Conservation (phyloP, 2,329 filamentous ascomycete genomes). For the Colletotrichum lini region DNA sequence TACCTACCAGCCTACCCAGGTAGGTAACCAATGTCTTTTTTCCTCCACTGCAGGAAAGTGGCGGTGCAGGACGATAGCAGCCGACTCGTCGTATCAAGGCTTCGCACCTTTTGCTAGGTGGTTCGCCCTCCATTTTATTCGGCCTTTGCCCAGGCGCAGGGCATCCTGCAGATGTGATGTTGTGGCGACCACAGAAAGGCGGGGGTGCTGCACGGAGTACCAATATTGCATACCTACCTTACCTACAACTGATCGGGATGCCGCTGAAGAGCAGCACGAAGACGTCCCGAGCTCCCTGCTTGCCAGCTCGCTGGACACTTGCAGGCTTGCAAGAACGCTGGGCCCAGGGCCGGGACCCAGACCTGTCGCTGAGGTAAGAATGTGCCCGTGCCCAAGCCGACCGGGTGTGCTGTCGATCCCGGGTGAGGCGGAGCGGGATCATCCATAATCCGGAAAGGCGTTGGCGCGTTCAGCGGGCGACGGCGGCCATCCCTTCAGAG, state of each 20-base stretch:
- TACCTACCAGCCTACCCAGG: too few species aligned
- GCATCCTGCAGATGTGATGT: conserved; percentile 11
- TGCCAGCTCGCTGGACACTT: conserved; percentile 1
- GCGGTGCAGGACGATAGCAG: conserved; percentile 17
- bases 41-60: conserved; percentile 1
- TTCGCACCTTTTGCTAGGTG: not conserved
- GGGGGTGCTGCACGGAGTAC: conserved; percentile 12
- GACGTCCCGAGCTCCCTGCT: not conserved
- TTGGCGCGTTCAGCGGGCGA: too few species aligned
- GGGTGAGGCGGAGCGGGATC: conserved; percentile 12
- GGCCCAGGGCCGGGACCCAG: not conserved
- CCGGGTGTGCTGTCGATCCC: not conserved
- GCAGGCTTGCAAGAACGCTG: conserved; percentile 19
- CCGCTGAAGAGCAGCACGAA: conserved; percentile 11
- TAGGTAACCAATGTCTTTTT: conserved; percentile 8
- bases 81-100: too few species aligned
- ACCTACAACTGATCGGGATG: not conserved
- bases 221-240: not conserved
- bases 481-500: too few species aligned
- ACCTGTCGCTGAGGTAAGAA: conserved; percentile 11
- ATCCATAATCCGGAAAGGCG: conserved; percentile 25
- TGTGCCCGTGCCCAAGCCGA: conserved; percentile 4
- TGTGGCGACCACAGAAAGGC: conserved; percentile 16
- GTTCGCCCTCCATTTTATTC: not conserved
- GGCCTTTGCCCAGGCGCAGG: not conserved